phyloP scores from a whole-genome alignment of 768 basidiomycete species.

The Agrocybe pediades region DNA sequence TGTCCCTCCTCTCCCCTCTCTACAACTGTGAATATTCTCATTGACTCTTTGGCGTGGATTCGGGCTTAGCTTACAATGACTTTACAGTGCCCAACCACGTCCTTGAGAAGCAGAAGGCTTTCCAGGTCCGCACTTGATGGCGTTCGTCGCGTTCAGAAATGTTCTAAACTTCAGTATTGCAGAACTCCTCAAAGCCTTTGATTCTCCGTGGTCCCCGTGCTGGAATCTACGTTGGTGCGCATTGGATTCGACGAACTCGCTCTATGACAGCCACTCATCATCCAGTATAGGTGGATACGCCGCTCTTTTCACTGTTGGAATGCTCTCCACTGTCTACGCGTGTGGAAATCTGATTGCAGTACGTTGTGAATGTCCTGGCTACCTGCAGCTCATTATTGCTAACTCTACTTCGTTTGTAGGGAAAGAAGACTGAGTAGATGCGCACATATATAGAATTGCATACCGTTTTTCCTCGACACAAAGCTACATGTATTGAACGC shows the following conservation, averaged over 20 bases:
- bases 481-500: neutral
- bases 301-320: slow-evolving; percentile 53
- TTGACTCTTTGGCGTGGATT: neutral
- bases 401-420: slow-evolving; percentile 15
- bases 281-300: slow-evolving; percentile 52
- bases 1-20: slow-evolving; percentile 57
- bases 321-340: slow-evolving; percentile 54
- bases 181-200: slow-evolving; percentile 52
- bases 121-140: slow-evolving; percentile 54
- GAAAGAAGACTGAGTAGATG: slow-evolving; percentile 23
- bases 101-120: slow-evolving; percentile 61
- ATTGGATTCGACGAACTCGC: neutral
- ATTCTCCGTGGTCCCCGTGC: slow-evolving; percentile 66
- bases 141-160: slow-evolving; percentile 7
- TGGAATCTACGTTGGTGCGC: slow-evolving; percentile 64
- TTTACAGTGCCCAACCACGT: slow-evolving; percentile 56
- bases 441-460: slow-evolving; percentile 2
- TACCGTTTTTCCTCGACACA: neutral
- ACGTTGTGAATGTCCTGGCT: slow-evolving; percentile 14
- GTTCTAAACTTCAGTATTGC: slow-evolving; percentile 4
- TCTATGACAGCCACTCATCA: neutral
- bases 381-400: neutral
- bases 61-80: slow-evolving; percentile 11
- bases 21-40: slow-evolving; percentile 57
- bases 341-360: slow-evolving; percentile 49